A percentile compares a stretch with the other conserved stretches of the same genome.
Conservation (phyloP, 176 grass and related monocot genomes). For the Rhipidocladum racemiflorum region DNA sequence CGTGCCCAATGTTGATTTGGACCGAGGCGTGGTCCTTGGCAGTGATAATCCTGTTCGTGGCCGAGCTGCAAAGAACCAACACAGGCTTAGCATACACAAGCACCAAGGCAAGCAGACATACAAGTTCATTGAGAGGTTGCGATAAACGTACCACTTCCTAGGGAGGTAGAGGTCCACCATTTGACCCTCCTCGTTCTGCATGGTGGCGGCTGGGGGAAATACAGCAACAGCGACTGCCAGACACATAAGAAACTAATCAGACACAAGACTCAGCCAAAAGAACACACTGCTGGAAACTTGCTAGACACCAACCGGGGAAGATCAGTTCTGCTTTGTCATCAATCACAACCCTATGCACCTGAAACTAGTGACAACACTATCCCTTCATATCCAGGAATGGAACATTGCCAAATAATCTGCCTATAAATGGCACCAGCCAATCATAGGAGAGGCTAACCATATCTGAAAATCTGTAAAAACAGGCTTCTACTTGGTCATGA, state of each 20-base stretch:
- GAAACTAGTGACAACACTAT: not conserved
- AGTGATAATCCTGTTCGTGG: conserved; percentile 72
- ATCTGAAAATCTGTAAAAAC: not conserved
- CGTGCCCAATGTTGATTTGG: conserved; percentile 74
- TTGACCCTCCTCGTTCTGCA: conserved; percentile 76
- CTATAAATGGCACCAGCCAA: not conserved
- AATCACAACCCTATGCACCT: not conserved
- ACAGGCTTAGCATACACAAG: not conserved
- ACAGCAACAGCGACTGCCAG: conserved; percentile 20
- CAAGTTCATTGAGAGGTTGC: not conserved
- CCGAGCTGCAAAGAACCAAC: conserved; percentile 54
- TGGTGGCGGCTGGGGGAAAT: not conserved
- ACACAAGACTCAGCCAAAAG: not conserved
- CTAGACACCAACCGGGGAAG: not conserved
- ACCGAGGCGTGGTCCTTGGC: conserved; percentile 81
- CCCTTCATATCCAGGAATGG: not conserved
- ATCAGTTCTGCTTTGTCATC: not conserved
- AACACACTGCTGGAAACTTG: not conserved
- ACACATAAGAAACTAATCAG: not conserved
- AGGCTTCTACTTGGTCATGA: not conserved
- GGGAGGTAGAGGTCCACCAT: conserved; percentile 83
- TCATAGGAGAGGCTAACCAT: not conserved
- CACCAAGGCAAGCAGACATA: not conserved
- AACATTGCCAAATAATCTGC: not conserved
- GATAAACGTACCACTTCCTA: conserved; percentile 42